Evolutionary conservation across 2,329 filamentous ascomycete genomes (phyloP).

Genomic region (Fusarium nematophilum): DNA sequence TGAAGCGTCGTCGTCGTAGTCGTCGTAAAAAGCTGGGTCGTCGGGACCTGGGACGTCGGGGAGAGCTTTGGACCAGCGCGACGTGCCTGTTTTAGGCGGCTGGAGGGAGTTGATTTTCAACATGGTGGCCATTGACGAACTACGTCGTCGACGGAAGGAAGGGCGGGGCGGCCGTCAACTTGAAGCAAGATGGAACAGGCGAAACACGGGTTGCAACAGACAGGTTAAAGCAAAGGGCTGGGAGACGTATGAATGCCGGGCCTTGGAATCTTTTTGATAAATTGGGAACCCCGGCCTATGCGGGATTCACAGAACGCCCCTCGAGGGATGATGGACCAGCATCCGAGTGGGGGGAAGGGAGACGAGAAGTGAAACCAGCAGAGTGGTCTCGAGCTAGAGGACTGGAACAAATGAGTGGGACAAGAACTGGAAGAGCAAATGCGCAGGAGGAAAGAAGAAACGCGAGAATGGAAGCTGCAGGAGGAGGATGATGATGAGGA

Average conservation of each 20-base stretch:
- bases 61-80: conserved; percentile 69
- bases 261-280: conserved; percentile 38
- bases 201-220: conserved; percentile 40
- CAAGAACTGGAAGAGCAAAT: background rate
- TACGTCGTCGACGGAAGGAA: conserved; percentile 19
- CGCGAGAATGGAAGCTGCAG: background rate
- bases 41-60: conserved; percentile 58
- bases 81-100: conserved; percentile 55
- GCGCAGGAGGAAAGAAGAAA: background rate
- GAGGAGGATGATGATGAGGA: background rate
- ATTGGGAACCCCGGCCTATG: conserved; percentile 13
- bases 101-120: conserved; percentile 38
- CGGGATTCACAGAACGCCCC: conserved; percentile 27
- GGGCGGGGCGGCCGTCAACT: conserved; percentile 30
- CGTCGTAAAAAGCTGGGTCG: conserved; percentile 38
- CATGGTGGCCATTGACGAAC: conserved; percentile 39
- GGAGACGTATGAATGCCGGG: conserved; percentile 27
- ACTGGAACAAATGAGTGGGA: conserved; percentile 3
- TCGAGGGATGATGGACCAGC: conserved; percentile 31
- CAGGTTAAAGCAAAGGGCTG: conserved; percentile 31
- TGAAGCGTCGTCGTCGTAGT: conserved; percentile 30
- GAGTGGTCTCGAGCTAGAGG: conserved; percentile 22
- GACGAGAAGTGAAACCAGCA: conserved; percentile 33
- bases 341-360: conserved; percentile 33
- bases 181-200: conserved; percentile 39